Conservation (phyloP, 768 basidiomycete species). For the Lactarius hengduanensis region DNA sequence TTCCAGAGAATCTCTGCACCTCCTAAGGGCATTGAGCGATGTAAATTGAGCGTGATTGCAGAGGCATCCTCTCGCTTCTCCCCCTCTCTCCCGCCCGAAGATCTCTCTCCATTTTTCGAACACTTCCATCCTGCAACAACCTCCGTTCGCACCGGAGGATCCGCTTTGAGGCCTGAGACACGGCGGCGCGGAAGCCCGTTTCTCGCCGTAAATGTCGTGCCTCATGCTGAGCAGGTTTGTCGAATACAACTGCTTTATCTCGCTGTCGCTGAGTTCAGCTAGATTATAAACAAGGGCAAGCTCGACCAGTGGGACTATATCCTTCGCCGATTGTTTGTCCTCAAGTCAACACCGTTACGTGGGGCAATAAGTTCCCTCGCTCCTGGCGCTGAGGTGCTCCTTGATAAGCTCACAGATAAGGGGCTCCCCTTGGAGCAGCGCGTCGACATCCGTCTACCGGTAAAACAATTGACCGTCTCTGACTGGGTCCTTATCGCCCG, state of each 20-base stretch:
- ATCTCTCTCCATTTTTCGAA: conserved; percentile 52
- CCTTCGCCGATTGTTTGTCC: conserved; percentile 75
- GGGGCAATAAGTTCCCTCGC: conserved; percentile 62
- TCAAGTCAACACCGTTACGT: conserved; percentile 59
- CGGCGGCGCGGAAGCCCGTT: conserved; percentile 47
- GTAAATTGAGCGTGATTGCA: conserved; percentile 79
- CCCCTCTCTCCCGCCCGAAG: conserved; percentile 39
- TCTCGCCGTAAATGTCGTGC: conserved; percentile 49
- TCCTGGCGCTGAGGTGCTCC: conserved; percentile 61
- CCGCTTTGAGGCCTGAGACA: conserved; percentile 31
- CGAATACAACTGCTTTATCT: not conserved
- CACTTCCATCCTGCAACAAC: conserved; percentile 59
- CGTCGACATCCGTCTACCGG: conserved; percentile 47
- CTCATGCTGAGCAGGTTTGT: conserved; percentile 45
- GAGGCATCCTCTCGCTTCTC: conserved; percentile 53
- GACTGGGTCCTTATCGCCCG: conserved; percentile 75
- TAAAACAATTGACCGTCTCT: conserved; percentile 52
- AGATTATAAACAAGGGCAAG: conserved; percentile 56
- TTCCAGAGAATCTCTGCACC: conserved; percentile 46
- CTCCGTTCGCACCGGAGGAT: not conserved
- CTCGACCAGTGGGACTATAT: conserved; percentile 86
- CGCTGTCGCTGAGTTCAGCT: conserved; percentile 2
- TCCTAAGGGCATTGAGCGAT: conserved; percentile 45
- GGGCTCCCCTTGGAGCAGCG: conserved; percentile 42
- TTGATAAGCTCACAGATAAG: conserved; percentile 47